Conservation (phyloP, 306 rosid species). For the Leucaena leucocephala region DNA sequence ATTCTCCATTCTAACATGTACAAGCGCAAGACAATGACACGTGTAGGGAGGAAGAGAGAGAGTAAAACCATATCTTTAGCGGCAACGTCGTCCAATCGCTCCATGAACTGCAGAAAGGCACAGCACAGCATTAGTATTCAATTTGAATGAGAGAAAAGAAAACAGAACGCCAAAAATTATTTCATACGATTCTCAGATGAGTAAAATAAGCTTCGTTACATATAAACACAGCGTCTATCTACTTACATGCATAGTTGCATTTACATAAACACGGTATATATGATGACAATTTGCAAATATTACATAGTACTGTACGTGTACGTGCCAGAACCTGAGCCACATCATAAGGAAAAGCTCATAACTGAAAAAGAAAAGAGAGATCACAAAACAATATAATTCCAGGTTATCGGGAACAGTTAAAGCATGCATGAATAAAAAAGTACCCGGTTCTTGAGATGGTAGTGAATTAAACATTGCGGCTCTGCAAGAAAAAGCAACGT, state of each 20-base stretch:
- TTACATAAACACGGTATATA: background rate
- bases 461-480: slow-evolving; percentile 40
- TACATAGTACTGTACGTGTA: background rate
- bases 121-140: background rate
- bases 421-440: background rate
- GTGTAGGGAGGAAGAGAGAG: slow-evolving; percentile 20
- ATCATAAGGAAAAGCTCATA: background rate
- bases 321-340: background rate
- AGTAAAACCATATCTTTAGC: slow-evolving; percentile 41
- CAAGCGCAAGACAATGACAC: slow-evolving; percentile 25
- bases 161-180: background rate
- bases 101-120: slow-evolving; percentile 36
- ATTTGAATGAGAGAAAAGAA: background rate
- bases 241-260: background rate
- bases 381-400: background rate
- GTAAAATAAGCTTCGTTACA: background rate
- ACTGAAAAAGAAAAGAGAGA: background rate
- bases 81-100: slow-evolving; percentile 33
- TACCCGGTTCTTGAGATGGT: slow-evolving; percentile 11
- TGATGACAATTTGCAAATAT: background rate
- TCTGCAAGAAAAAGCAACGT: slow-evolving; percentile 31
- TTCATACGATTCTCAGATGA: background rate
- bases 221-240: background rate
- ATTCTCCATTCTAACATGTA: background rate
- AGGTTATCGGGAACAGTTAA: background rate